Evolutionary conservation across 306 rosid species (phyloP), one percentile per base, ranked within the genome.

Genomic region (Adenanthera pavonina): DNA sequence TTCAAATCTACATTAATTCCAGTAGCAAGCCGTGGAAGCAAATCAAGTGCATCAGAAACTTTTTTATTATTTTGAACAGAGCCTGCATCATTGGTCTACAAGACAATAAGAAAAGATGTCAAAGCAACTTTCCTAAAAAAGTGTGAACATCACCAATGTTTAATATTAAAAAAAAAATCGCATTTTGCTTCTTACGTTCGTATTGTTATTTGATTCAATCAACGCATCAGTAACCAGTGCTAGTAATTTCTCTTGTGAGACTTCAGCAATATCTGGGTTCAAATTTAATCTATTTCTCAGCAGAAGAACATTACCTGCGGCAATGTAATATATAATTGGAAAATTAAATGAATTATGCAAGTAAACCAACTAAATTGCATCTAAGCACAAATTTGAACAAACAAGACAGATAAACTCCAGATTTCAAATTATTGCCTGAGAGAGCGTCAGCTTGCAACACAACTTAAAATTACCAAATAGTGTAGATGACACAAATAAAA

Each of bases 1-100:
- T 90, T 91, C 83, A 93, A 81, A 90, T 95, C 93, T 75, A 95
- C 99, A 89, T 95, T 97, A 69, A 95, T 95, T 77, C 99, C 99
- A 8, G 99, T 95, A 69, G 99, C 97, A 82, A 95, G 99, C 79
- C 89, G 88, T 56, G 97, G 99, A 69, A 95, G 97, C 80, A 89
- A 90, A 88, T 95, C 99, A 82, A 95, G 93, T 53, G 99, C 99
- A 87, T 95, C 97, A 7, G 99, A 51, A 89, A 95, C 93, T 88
- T 95, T 95, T 89, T 95, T 93, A 86, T 92, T 97, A 85, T 95
- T 95, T 90, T 90, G 90, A 5, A 87, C 92, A 86, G 91, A 95
- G 34, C 90, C 94, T 17, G 89, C 92, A 43, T 95, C 99, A 78
- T 91, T 95, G 88, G 91, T 84, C 99, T 95, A 75, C 34, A 88